Conservation (phyloP, 768 basidiomycete species). For the Boletus reticuloceps region DNA sequence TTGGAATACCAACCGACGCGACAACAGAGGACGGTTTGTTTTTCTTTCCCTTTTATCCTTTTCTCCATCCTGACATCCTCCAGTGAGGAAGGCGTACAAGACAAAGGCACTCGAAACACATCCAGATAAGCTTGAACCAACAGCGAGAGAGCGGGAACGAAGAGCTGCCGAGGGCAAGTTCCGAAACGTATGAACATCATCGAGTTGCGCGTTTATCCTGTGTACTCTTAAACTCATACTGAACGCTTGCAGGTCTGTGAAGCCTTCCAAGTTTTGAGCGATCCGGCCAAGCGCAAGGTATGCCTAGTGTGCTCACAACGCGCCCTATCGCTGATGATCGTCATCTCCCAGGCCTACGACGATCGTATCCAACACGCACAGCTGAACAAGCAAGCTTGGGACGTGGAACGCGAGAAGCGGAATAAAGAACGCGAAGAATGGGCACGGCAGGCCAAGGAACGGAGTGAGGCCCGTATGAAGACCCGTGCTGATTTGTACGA, state of each 20-base stretch:
- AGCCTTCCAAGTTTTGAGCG: conserved; percentile 59
- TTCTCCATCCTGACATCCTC: not conserved
- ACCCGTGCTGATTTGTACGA: conserved; percentile 37
- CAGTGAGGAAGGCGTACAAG: conserved; percentile 65
- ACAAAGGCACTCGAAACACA: conserved; percentile 68
- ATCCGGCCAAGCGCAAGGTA: conserved; percentile 55
- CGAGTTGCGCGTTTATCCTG: conserved; percentile 23
- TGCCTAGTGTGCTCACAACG: conserved; percentile 8
- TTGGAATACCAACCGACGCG: conserved; percentile 44
- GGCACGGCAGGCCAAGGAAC: conserved; percentile 48
- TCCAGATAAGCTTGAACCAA: conserved; percentile 65
- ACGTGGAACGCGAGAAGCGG: conserved; percentile 40
- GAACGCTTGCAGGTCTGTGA: conserved; percentile 50
- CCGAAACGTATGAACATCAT: conserved; percentile 46
- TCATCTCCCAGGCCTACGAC: conserved; percentile 44
- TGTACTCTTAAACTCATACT: conserved; percentile 13
- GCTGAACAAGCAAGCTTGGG: conserved; percentile 25
- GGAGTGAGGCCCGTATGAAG: conserved; percentile 50
- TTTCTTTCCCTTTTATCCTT: not conserved
- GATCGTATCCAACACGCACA: conserved; percentile 34
- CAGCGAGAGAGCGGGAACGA: conserved; percentile 49
- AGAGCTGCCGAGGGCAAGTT: conserved; percentile 56
- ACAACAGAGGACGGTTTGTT: conserved; percentile 50
- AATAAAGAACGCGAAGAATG: conserved; percentile 53
- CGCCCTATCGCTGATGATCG: not conserved